A percentile compares a stretch with the other conserved stretches of the same genome.
phyloP scores from a whole-genome alignment of 75 land plant species.

The Pseudotsuga menziesii region DNA sequence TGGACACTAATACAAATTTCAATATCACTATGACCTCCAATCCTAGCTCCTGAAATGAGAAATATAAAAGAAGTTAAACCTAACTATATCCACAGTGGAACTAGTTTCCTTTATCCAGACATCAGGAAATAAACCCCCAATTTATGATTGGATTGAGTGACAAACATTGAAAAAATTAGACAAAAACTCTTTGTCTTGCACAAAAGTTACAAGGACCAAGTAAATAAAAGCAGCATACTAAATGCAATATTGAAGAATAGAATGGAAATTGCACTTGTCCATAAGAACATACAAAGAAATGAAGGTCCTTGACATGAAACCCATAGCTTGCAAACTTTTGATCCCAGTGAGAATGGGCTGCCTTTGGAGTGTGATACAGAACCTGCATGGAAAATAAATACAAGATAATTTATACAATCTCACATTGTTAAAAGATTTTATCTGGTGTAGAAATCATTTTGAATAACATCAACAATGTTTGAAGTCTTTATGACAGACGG shows the following conservation, averaged over 20 bases:
- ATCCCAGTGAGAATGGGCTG: constrained; percentile 79
- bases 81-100: background rate
- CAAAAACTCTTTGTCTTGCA: too few relatives aligned
- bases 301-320: constrained; percentile 69
- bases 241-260: background rate
- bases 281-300: constrained; percentile 79
- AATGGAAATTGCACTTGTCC: constrained; percentile 4
- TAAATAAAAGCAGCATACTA: background rate
- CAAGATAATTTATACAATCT: background rate
- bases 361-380: constrained; percentile 91
- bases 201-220: too few relatives aligned
- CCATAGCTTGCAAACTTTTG: constrained; percentile 42
- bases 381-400: constrained; percentile 44
- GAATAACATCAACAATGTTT: constrained; percentile 4
- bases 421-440: too few relatives aligned
- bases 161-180: too few relatives aligned
- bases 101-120: background rate
- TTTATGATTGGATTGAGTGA: too few relatives aligned
- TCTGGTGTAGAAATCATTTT: background rate
- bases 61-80: background rate
- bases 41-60: background rate
- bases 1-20: too few relatives aligned
- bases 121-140: too few relatives aligned
- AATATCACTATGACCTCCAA: background rate
- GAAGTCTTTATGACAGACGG: background rate